Base-by-base conservation (phyloP, 768 basidiomycete species). In the Auriscalpium vulgare region DNA sequence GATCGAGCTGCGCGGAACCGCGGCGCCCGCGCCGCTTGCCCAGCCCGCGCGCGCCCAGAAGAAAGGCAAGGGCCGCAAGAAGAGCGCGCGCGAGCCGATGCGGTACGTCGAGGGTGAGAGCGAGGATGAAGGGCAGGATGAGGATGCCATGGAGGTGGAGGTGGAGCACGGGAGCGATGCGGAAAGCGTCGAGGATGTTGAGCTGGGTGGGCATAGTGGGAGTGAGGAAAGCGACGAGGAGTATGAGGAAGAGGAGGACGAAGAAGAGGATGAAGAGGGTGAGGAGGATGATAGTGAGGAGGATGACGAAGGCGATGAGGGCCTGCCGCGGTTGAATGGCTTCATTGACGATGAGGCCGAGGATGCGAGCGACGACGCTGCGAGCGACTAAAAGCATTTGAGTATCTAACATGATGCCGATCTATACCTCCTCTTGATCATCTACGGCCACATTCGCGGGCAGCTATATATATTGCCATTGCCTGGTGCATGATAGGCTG, bases 1-100 rank as follows among this genome's bases (percentile, higher is more conserved):
- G 67, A 88, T 97, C 54, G 90, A 95, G 67, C 79, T 94, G 73
- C 83, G 95, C 19, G 82, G 88, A 34, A 83, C 88, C n/a, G 74
- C 77, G 13, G 81, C 81, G 10, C 87, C 85, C 19, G 77, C 82
- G 3, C 75, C 80, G 5, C 67, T 84, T 47, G 69, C 74, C 14
- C 71, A 75, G 14, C 52, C 52, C 13, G 13, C 43, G 11, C n/a
- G 21, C 9, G 8, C 23, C 76, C 68, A 55, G 58, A 68, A 58
- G 67, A 72, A 65, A 66, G 69, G 45, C 68, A 66, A 68, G 51
- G 75, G 75, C 61, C 68, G 54, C 49, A 62, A 54, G 9, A 60
- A 62, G 36, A 59, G 72, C 64, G 69, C 78, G 50, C 35, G 43
- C 21, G 59, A 60, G 59, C 55, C 59, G 48, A 71, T 68, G 57